Evolutionary conservation across 495 filamentous ascomycete genomes (phyloP), one percentile per base, ranked within the genome.

Genomic region (Viridothelium virens): DNA sequence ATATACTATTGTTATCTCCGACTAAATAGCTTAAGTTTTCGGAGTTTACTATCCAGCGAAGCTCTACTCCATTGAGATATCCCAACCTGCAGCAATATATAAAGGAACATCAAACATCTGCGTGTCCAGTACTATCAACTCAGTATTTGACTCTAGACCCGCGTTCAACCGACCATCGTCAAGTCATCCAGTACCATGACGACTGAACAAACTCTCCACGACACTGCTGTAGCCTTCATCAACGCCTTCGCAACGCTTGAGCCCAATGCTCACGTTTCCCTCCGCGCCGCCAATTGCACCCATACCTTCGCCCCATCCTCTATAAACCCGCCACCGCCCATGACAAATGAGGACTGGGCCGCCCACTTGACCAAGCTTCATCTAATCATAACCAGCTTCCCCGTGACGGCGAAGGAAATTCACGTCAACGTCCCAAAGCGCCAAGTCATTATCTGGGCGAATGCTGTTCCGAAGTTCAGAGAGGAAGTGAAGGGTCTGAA

Each of bases 251-350:
- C 44, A n/a, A 38, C 44, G 38, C 53, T 68, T 31, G 34, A 34
- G 14, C 11, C 38, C 12, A 16, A 48, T 5, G 53, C 44, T 2
- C 67, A 65, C 44, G 1, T 68, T 33, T 10, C 62, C 9, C 67
- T 68, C 16, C 67, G 67, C 37, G 14, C 67, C 3, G 9, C 44
- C 11, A 41, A 47, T 18, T 68, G 67, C 56, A 12, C 7, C 11
- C 67, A 68, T 38, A 53, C 62, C 53, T 68, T 68, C 41, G 67
- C 67, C 14, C 67, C 67, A 10, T 56, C 50, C 10, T 68, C 67
- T 31, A 25, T 68, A 10, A 65, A 65, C 38, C 38, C 47, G 31
- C 59, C 61, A 9, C 38, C 66, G 4, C 63, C 67, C 14, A 65
- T 65, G 34, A 18, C 63, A 2, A 68, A 68, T 46, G 36, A 44